Evolutionary conservation across 148 eudicot species (phyloP).

Genomic region (Pouteria glomerata): DNA sequence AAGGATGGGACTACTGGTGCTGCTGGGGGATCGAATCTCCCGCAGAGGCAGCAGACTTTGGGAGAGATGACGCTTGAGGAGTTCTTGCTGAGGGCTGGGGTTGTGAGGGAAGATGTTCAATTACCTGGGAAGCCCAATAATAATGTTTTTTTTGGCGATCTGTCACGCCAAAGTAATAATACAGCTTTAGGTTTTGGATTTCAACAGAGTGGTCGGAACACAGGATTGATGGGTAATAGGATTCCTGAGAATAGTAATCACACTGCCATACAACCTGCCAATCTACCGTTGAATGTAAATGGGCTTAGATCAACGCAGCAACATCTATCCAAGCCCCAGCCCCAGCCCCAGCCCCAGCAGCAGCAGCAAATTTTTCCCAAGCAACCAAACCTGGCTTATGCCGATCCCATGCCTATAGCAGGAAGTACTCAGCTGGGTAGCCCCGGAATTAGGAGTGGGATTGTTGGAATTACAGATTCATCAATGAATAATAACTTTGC

Average conservation of each 20-base stretch:
- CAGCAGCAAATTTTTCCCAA: conserved; percentile 52
- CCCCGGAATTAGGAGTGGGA: conserved; percentile 49
- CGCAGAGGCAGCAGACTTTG: conserved; percentile 58
- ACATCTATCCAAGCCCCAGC: too few species aligned
- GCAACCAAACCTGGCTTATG: conserved; percentile 48
- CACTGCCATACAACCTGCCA: conserved; percentile 38
- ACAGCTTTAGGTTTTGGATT: conserved; percentile 43
- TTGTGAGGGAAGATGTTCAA: conserved; percentile 67
- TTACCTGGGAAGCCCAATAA: conserved; percentile 28
- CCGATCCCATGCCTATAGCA: conserved; percentile 38
- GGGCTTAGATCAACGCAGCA: conserved; percentile 49
- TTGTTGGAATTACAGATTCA: conserved; percentile 41
- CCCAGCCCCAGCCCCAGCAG: too few species aligned
- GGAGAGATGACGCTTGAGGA: conserved; percentile 92
- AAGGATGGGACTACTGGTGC: conserved; percentile 22
- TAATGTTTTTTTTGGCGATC: conserved; percentile 45
- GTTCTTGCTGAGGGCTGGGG: conserved; percentile 81
- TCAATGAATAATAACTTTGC: conserved; percentile 4
- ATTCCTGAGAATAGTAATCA: conserved; percentile 40
- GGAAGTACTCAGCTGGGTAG: too few species aligned
- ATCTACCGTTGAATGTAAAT: conserved; percentile 56
- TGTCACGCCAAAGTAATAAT: conserved; percentile 25
- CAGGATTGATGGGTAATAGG: conserved; percentile 34
- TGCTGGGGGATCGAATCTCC: conserved; percentile 20
- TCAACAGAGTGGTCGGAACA: conserved; percentile 44